phyloP scores from a whole-genome alignment of 176 grass and related monocot species.

The Carex pumila region DNA sequence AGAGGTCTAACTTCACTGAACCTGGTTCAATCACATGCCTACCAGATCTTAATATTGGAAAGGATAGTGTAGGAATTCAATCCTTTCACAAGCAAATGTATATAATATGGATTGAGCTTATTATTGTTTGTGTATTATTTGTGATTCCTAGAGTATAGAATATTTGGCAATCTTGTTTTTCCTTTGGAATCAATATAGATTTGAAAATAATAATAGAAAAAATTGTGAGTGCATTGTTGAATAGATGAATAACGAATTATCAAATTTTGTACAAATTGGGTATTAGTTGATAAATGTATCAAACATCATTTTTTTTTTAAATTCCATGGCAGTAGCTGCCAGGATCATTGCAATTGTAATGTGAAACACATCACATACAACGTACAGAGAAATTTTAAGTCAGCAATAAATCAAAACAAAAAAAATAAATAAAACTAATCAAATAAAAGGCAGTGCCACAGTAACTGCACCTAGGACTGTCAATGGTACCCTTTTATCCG shows the following conservation, averaged over 20 bases:
- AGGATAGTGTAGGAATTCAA: neutral
- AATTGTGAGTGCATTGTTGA: neutral
- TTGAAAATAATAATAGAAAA: neutral
- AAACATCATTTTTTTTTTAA: neutral
- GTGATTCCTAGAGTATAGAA: neutral
- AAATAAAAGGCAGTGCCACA: too few relatives aligned
- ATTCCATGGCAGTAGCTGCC: too few relatives aligned
- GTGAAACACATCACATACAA: too few relatives aligned
- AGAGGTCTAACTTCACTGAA: neutral
- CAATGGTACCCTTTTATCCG: too few relatives aligned
- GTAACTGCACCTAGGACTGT: too few relatives aligned
- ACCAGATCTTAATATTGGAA: neutral
- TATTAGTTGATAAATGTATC: neutral
- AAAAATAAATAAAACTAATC: too few relatives aligned
- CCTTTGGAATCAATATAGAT: neutral
- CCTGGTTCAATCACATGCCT: neutral
- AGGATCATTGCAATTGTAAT: too few relatives aligned
- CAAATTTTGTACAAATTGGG: neutral
- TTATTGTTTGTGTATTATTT: neutral
- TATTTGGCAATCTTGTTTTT: neutral
- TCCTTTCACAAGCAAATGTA: neutral
- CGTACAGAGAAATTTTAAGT: too few relatives aligned
- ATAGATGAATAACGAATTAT: neutral
- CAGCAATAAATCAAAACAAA: too few relatives aligned
- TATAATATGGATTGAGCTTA: neutral